phyloP scores from a whole-genome alignment of 2,329 filamentous ascomycete genomes.

The Penicillium sp. region DNA sequence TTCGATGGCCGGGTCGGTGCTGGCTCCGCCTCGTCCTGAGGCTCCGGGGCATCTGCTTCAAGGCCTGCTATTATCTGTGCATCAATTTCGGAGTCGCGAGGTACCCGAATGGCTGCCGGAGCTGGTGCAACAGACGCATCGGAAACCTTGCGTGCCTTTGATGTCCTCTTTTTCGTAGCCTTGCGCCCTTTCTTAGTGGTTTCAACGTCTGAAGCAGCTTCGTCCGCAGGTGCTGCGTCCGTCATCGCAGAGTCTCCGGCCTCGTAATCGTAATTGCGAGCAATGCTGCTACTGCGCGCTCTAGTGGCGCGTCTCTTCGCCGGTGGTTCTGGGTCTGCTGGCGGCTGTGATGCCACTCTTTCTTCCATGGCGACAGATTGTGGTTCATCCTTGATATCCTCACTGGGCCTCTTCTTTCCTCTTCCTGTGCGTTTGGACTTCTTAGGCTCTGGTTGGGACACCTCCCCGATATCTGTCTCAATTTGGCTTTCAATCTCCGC shows the following conservation, averaged over 20 bases:
- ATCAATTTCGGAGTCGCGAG: conserved; percentile 64
- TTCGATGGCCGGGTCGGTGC: conserved; percentile 31
- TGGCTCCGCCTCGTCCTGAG: conserved; percentile 21
- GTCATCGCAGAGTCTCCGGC: conserved; percentile 41
- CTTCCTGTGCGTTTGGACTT: conserved; percentile 37
- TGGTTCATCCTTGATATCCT: conserved; percentile 45
- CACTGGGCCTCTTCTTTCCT: conserved; percentile 63
- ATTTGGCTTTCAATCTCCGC: conserved; percentile 43
- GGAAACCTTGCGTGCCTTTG: conserved; percentile 51
- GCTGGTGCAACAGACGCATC: conserved; percentile 46
- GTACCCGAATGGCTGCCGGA: conserved; percentile 45
- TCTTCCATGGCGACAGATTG: conserved; percentile 14
- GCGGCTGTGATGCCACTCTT: conserved; percentile 20
- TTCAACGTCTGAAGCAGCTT: conserved; percentile 27
- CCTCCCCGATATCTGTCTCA: conserved; percentile 30
- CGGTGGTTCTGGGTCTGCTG: conserved; percentile 42
- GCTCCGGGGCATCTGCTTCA: conserved; percentile 53
- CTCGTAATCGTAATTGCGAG: conserved; percentile 34
- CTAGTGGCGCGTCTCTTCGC: conserved; percentile 58
- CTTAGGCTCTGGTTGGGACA: conserved; percentile 28
- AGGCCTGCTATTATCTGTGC: conserved; percentile 63
- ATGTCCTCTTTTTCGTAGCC: conserved; percentile 37
- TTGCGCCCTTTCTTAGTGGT: conserved; percentile 47
- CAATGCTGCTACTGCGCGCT: conserved; percentile 48
- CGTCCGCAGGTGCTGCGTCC: conserved; percentile 19